A percentile compares a stretch with the other conserved stretches of the same genome.
Conservation (phyloP, 495 filamentous ascomycete genomes). For the Penicillium cinerascens region DNA sequence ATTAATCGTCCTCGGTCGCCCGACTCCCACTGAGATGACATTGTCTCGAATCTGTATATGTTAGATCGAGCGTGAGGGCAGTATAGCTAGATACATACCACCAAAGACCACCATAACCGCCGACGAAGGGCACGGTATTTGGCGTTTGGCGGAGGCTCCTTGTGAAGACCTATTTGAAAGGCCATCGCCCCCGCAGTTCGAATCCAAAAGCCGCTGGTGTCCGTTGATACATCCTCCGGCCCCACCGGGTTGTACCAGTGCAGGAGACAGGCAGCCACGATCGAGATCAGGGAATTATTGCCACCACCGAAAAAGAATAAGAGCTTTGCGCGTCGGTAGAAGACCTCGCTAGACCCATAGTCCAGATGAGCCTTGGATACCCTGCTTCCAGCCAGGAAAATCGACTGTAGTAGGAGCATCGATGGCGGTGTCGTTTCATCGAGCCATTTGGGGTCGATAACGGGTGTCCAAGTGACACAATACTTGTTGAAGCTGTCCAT, state of each 20-base stretch:
- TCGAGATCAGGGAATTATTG: slow-evolving; percentile 25
- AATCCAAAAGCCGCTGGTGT: slow-evolving; percentile 32
- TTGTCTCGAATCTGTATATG: slow-evolving; percentile 24
- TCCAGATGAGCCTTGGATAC: slow-evolving; percentile 28
- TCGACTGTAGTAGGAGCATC: slow-evolving; percentile 26
- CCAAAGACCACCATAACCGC: slow-evolving; percentile 30
- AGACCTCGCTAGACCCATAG: slow-evolving; percentile 29
- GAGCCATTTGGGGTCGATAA: slow-evolving; percentile 27
- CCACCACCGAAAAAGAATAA: slow-evolving; percentile 30
- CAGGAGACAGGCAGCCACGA: slow-evolving; percentile 27
- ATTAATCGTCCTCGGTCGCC: slow-evolving; percentile 28
- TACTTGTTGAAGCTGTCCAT: slow-evolving; percentile 25
- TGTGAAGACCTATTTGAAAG: slow-evolving; percentile 30
- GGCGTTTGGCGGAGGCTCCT: slow-evolving; percentile 22
- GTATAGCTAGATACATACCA: slow-evolving; percentile 12
- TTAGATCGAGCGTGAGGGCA: neutral
- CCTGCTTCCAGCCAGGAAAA: slow-evolving; percentile 26
- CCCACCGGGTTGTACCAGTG: slow-evolving; percentile 33
- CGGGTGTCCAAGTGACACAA: slow-evolving; percentile 28
- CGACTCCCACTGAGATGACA: slow-evolving; percentile 29
- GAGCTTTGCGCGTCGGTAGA: slow-evolving; percentile 27
- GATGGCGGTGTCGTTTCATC: slow-evolving; percentile 21
- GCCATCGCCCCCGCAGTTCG: slow-evolving; percentile 30
- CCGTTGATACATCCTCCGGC: slow-evolving; percentile 28
- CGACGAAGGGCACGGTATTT: slow-evolving; percentile 25